Evolutionary conservation across 2,329 filamentous ascomycete species (phyloP), one percentile per base, ranked within the genome.

Genomic region (Exserohilum rostratum): DNA sequence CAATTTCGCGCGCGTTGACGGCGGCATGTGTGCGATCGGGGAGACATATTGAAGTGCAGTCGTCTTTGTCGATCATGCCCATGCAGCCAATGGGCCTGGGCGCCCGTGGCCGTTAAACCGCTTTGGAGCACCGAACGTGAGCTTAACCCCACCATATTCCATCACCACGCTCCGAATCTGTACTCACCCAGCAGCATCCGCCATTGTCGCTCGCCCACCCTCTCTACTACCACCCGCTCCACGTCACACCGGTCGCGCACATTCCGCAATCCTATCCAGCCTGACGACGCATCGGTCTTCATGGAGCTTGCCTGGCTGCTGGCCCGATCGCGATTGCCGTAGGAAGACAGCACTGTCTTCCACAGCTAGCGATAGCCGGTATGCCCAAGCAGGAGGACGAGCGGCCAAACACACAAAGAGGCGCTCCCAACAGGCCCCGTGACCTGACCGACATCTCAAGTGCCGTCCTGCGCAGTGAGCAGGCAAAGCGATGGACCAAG

Each of bases 401-500:
- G 57, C 50, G 50, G 61, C 60, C 57, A 51, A 66, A 60, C 50
- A 58, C 60, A 50, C 60, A 61, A 58, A 43, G 49, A 43, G 58
- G 55, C 42, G 55, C 73, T 31, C 50, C 62, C 47, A 57, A 61
- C 46, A 57, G 59, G 68, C 76, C 72, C 65, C 70, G 70, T 71
- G 75, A 76, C 76, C 72, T 78, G 29, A 68, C 64, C 25, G 61
- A 68, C 29, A 68, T 74, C 11, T 75, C 72, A 34, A 65, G 67
- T 33, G 60, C 70, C 10, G 65, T 75, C 11, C 54, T 75, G 62
- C 64, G 73, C 44, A 75, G 72, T 61, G 74, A 78, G 52, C 75
- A 79, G 57, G 73, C 78, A 44, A 82, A 79, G 67, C 73, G 70
- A 67, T 88, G 88, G 79, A 81, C 89, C 68, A 92, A 91, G 78